Base-by-base conservation (phyloP, 2,329 filamentous ascomycete species). In the Orbilia brochopaga region DNA sequence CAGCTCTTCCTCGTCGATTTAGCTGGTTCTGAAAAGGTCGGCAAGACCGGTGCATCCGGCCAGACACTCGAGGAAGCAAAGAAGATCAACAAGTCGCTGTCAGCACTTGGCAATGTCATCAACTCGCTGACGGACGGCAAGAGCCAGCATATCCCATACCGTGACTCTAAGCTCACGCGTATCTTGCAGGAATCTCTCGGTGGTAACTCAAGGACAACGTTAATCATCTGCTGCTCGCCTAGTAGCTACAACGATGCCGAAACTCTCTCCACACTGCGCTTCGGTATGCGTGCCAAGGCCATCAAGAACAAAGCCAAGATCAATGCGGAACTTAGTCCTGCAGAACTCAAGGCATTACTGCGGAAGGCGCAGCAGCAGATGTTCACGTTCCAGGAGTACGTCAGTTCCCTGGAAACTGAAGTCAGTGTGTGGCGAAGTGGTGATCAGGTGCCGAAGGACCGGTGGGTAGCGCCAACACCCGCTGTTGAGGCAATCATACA, bases 221-320 rank as follows among this genome's bases (percentile, higher is more conserved):
- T 99, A 93, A 97, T 99, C 79, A 94, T 99, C 24, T 99, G 94
- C 77, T 90, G 97, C 62, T 97, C 92, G 76, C 94, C 94, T 1
- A 96, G 92, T 0, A 97, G 94, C 78, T 90, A 90, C 7, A 95
- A 99, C 80, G 99, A 94, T 77, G 94, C 99, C 79, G 94, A 99
- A 81, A 97, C 93, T 0, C 93, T 99, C 77, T 99, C 99, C 79
- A 99, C 94, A 0, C 83, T 99, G 17, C 90, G 94, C 76, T 99
- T 99, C 78, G 94, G 94, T 59, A 97, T 99, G 80, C 86, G 94
- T 76, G 94, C 94, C 69, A 99, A 99, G 85, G 99, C 99, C 78
- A 99, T 99, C 78, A 95, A 97, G 82, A 99, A 95, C 69, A 99
- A 99, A 84, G 92, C 97, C 65, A 99, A 97, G 88, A 90, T 99